A percentile compares a stretch with the other conserved stretches of the same genome.
phyloP scores from a whole-genome alignment of 495 filamentous ascomycete genomes.

The Endocarpon pusillum region DNA sequence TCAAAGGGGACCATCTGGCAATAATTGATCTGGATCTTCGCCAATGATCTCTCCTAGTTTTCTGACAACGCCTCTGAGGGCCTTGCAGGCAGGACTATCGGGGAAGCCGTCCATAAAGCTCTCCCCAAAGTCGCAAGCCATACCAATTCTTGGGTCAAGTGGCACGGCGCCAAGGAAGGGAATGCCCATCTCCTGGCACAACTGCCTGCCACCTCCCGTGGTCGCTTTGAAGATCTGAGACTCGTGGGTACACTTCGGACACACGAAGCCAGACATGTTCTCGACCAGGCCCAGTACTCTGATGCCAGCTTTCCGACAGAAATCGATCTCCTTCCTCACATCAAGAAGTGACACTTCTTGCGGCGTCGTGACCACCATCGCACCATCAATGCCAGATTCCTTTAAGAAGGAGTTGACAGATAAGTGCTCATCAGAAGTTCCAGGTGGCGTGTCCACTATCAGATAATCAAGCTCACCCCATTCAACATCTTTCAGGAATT shows the following conservation, averaged over 20 bases:
- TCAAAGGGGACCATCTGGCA: conserved; percentile 20
- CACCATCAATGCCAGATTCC: conserved; percentile 79
- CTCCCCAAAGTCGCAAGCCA: conserved; percentile 93
- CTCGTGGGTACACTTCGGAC: conserved; percentile 66
- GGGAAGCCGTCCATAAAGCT: conserved; percentile 90
- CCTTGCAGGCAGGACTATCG: conserved; percentile 73
- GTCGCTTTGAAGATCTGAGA: conserved; percentile 81
- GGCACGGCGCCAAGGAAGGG: conserved; percentile 85
- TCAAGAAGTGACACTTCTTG: conserved; percentile 89
- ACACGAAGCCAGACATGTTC: conserved; percentile 96
- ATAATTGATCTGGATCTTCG: conserved; percentile 25
- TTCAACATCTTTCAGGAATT: conserved; percentile 91
- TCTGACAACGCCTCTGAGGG: conserved; percentile 58
- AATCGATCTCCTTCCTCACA: conserved; percentile 91
- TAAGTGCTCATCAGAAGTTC: conserved; percentile 87
- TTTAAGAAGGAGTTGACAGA: conserved; percentile 79
- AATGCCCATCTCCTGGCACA: conserved; percentile 73
- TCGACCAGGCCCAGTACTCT: conserved; percentile 77
- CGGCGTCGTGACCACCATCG: conserved; percentile 83
- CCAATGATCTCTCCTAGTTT: conserved; percentile 49
- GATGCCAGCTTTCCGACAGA: conserved; percentile 89
- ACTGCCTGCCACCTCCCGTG: conserved; percentile 64
- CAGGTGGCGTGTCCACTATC: conserved; percentile 87
- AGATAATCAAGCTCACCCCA: conserved; percentile 92
- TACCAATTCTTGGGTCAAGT: conserved; percentile 82